A percentile compares a stretch with the other conserved stretches of the same genome.
These are phyloP conservation scores for Aspergillus jensenii DNA, from an alignment of 2,329 filamentous ascomycete species.

Conservation along the genomic window DNA sequence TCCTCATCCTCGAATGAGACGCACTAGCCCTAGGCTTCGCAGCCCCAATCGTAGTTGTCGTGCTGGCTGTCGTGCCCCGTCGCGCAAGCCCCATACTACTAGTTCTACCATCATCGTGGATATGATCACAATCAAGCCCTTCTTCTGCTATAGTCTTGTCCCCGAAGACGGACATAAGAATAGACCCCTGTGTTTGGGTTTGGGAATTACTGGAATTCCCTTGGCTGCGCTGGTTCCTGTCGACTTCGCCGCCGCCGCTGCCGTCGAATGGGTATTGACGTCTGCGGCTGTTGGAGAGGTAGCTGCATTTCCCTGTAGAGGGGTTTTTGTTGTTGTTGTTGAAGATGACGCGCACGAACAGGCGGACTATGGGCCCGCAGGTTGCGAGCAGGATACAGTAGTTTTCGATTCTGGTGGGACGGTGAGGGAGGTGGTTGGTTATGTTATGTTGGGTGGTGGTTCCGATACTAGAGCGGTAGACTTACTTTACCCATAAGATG, in stretches of 20 bases:
- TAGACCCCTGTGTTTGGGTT: background rate
- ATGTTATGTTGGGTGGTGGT: background rate
- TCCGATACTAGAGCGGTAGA: background rate
- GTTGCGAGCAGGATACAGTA: slow-evolving; percentile 38
- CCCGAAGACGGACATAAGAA: slow-evolving; percentile 7
- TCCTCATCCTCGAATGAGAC: too few relatives aligned
- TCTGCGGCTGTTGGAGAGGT: slow-evolving; percentile 13
- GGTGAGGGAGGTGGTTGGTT: too few relatives aligned
- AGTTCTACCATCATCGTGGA: too few relatives aligned
- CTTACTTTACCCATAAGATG: slow-evolving; percentile 39
- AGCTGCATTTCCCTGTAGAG: slow-evolving; percentile 11
- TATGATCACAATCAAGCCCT: too few relatives aligned
- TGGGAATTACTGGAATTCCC: background rate
- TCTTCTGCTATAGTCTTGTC: background rate
- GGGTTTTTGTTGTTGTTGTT: slow-evolving; percentile 14
- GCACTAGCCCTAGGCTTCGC: too few relatives aligned
- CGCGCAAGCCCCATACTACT: too few relatives aligned
- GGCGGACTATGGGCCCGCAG: slow-evolving; percentile 33
- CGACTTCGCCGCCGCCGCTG: slow-evolving; percentile 8
- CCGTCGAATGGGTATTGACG: background rate
- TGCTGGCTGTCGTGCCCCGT: too few relatives aligned
- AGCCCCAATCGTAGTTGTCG: too few relatives aligned
- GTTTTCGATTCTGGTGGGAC: slow-evolving; percentile 33
- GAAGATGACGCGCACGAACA: slow-evolving; percentile 27
- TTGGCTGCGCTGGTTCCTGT: background rate